These are phyloP conservation scores for Saccharomycopsis oosterbeekiorum DNA, from an alignment of 805 yeast genomes.

Conservation along the genomic window DNA sequence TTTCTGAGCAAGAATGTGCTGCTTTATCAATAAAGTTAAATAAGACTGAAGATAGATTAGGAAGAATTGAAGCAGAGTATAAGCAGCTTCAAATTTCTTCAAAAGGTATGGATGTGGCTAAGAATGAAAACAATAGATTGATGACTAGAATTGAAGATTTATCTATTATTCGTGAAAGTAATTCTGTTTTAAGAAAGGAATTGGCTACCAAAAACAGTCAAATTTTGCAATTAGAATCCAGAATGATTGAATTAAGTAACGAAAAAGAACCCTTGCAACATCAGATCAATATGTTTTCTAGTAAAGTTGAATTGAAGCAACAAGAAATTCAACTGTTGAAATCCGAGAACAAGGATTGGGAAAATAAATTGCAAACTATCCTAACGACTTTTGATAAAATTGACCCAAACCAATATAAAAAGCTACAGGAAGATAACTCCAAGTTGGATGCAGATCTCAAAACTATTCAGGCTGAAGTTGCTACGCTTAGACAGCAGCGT, in stretches of 20 bases:
- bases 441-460: slow-evolving; percentile 17
- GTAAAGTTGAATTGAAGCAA: slow-evolving; percentile 38
- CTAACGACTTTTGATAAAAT: slow-evolving; percentile 36
- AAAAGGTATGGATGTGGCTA: slow-evolving; percentile 20
- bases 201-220: slow-evolving; percentile 26
- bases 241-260: slow-evolving; percentile 25
- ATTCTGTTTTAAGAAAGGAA: slow-evolving; percentile 51
- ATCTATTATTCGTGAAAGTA: slow-evolving; percentile 58
- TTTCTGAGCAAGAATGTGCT: slow-evolving; percentile 42
- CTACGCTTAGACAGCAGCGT: background rate
- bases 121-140: slow-evolving; percentile 35
- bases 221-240: slow-evolving; percentile 32
- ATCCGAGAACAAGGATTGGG: slow-evolving; percentile 54
- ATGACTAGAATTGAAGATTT: slow-evolving; percentile 40
- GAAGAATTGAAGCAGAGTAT: slow-evolving; percentile 41
- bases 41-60: slow-evolving; percentile 39
- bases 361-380: slow-evolving; percentile 39
- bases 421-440: slow-evolving; percentile 26
- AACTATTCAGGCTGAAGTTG: background rate
- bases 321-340: slow-evolving; percentile 37
- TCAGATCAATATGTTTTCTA: slow-evolving; percentile 28
- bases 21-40: slow-evolving; percentile 43
- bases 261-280: slow-evolving; percentile 38
- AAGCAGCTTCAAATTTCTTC: slow-evolving; percentile 29
- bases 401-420: slow-evolving; percentile 37